Evolutionary conservation across 108 stramenopile genomes (phyloP).

Genomic region (Aureococcus anophagefferens): DNA sequence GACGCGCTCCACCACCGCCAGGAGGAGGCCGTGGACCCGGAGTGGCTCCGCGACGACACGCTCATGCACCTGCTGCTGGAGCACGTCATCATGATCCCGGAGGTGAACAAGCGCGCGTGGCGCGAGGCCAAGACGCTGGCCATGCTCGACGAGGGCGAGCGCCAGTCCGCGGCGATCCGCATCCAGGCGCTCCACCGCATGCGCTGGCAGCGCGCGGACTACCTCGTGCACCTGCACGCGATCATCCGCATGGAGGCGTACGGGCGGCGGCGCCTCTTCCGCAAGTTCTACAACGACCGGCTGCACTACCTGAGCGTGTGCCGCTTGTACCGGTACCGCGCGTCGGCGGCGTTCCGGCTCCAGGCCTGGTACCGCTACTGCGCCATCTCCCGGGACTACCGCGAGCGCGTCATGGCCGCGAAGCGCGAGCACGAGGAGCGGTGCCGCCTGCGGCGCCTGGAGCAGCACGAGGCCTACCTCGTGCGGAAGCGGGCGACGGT

Average conservation of each 20-base stretch:
- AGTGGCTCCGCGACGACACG: not conserved
- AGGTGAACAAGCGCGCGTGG: constrained; percentile 46
- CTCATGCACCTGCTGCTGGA: constrained; percentile 25
- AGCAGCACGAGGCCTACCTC: not conserved
- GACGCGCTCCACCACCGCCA: no score
- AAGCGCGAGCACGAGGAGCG: not conserved
- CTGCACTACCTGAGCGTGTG: no score
- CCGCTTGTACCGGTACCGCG: constrained; percentile 1
- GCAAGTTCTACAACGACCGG: not conserved
- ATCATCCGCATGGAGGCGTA: not conserved
- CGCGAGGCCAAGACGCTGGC: constrained; percentile 43
- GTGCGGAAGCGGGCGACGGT: constrained; percentile 1
- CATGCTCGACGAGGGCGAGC: constrained; percentile 27
- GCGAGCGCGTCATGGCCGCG: not conserved
- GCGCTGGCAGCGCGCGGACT: constrained; percentile 9
- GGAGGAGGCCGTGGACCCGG: no score
- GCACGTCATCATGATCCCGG: constrained; percentile 37
- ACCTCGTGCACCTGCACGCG: constrained; percentile 7
- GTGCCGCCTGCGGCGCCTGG: not conserved
- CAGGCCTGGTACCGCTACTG: not conserved
- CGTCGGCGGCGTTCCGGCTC: not conserved
- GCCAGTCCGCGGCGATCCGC: constrained; percentile 39
- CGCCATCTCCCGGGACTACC: not conserved
- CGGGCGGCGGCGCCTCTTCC: not conserved
- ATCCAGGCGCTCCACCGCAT: constrained; percentile 34